Evolutionary conservation across 306 rosid genomes (phyloP).

Genomic region (Cyamopsis tetragonoloba): DNA sequence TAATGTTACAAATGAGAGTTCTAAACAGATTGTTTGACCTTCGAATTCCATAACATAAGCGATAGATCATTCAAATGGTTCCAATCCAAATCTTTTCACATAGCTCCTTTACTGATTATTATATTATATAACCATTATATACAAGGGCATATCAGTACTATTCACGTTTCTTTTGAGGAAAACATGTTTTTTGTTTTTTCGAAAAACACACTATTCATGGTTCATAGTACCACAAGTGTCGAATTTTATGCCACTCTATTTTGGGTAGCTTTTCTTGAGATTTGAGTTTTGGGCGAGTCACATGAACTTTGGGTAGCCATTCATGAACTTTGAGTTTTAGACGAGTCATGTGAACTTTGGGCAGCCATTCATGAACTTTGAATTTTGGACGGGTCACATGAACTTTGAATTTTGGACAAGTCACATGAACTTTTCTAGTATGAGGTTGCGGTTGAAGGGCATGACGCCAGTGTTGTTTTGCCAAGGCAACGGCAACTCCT

Average conservation of each 20-base stretch:
- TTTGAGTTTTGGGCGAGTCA: not conserved
- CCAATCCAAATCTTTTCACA: not conserved
- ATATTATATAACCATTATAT: not conserved
- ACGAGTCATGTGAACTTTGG: conserved; percentile 9
- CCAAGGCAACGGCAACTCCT: conserved; percentile 37
- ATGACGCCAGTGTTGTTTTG: conserved; percentile 8
- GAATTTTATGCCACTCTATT: conserved; percentile 57
- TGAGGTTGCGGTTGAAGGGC: not conserved
- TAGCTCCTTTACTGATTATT: not conserved
- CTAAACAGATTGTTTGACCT: not conserved
- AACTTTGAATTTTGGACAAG: not conserved
- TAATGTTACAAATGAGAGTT: too few species aligned
- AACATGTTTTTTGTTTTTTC: too few species aligned
- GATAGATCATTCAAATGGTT: not conserved
- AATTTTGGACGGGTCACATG: not conserved
- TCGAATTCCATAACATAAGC: not conserved
- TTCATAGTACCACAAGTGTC: conserved; percentile 76
- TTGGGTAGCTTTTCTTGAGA: conserved; percentile 4
- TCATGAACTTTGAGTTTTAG: not conserved
- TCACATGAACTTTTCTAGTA: not conserved
- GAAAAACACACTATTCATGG: not conserved
- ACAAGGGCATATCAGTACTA: not conserved
- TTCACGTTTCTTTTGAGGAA: too few species aligned
- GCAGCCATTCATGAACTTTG: not conserved
- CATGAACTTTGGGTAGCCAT: not conserved